A percentile compares a stretch with the other conserved stretches of the same genome.
Conservation (phyloP, 2,329 filamentous ascomycete species). For the Albifimbria verrucaria region DNA sequence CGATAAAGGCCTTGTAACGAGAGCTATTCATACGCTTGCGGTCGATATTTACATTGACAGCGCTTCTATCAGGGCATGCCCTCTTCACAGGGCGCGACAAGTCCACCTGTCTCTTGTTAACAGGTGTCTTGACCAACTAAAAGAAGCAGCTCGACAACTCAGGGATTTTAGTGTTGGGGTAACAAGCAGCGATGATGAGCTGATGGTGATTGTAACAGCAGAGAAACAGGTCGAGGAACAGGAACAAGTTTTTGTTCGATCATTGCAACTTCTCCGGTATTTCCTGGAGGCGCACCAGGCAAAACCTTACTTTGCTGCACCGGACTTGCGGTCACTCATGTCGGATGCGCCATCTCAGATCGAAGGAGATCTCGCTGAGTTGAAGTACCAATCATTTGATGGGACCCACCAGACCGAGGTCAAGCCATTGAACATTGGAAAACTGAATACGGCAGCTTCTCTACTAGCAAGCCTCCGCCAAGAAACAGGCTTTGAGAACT, state of each 20-base stretch:
- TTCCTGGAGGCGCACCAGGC: slow-evolving; percentile 64
- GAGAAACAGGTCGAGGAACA: slow-evolving; percentile 44
- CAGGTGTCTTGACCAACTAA: slow-evolving; percentile 69
- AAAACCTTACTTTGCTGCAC: slow-evolving; percentile 56
- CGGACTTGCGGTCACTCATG: slow-evolving; percentile 53
- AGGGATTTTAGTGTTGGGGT: slow-evolving; percentile 43
- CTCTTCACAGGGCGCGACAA: slow-evolving; percentile 47
- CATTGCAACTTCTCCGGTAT: slow-evolving; percentile 63
- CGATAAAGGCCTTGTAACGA: slow-evolving; percentile 60
- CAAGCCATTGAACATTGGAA: slow-evolving; percentile 61
- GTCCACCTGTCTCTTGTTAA: slow-evolving; percentile 69
- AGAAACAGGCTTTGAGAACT: slow-evolving; percentile 72
- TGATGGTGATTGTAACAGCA: slow-evolving; percentile 48
- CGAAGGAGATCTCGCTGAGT: slow-evolving; percentile 60
- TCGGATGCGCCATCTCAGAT: slow-evolving; percentile 47
- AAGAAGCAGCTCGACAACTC: slow-evolving; percentile 54
- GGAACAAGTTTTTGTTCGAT: slow-evolving; percentile 64
- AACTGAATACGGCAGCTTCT: slow-evolving; percentile 66
- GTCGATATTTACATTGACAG: slow-evolving; percentile 66
- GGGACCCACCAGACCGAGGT: slow-evolving; percentile 58
- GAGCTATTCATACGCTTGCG: slow-evolving; percentile 69
- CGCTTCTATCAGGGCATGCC: slow-evolving; percentile 45
- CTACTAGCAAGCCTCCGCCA: slow-evolving; percentile 64
- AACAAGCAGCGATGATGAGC: slow-evolving; percentile 44
- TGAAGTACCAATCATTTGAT: slow-evolving; percentile 74